Percentiles rank a stretch among this genome's conserved stretches.
These are phyloP conservation scores for Beauveria rudraprayagi DNA, from an alignment of 2,329 filamentous ascomycete species.

Conservation along the genomic window DNA sequence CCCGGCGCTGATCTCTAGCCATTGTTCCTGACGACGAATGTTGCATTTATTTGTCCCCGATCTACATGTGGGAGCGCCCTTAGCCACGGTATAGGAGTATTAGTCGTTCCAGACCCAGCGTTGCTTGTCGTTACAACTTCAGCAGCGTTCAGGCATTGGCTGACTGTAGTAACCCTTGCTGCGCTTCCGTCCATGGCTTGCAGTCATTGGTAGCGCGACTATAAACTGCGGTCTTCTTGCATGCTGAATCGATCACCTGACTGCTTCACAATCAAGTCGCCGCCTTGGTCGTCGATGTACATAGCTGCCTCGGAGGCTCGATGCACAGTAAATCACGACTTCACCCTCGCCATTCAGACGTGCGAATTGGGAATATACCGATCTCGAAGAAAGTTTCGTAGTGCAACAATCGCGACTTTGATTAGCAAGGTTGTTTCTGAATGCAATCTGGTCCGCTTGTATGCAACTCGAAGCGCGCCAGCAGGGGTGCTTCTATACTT, in stretches of 20 bases:
- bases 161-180: background rate
- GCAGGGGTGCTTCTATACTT: background rate
- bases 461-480: background rate
- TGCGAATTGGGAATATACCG: too few species aligned
- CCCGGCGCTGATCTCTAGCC: background rate
- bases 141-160: background rate
- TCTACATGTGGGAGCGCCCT: background rate
- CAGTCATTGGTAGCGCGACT: background rate
- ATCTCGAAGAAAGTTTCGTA: background rate
- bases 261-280: background rate
- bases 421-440: background rate
- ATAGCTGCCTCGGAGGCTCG: too few species aligned
- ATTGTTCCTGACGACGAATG: background rate
- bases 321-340: background rate
- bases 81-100: background rate
- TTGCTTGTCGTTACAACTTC: background rate
- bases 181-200: background rate
- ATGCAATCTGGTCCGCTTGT: too few species aligned
- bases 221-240: background rate
- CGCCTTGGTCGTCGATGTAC: too few species aligned
- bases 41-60: background rate
- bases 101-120: background rate
- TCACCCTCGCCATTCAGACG: background rate
- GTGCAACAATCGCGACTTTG: background rate
- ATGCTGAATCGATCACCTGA: conserved; percentile 5